Evolutionary conservation across 306 rosid genomes (phyloP), one percentile per base, ranked within the genome.

Genomic region (Casuarina glauca): DNA sequence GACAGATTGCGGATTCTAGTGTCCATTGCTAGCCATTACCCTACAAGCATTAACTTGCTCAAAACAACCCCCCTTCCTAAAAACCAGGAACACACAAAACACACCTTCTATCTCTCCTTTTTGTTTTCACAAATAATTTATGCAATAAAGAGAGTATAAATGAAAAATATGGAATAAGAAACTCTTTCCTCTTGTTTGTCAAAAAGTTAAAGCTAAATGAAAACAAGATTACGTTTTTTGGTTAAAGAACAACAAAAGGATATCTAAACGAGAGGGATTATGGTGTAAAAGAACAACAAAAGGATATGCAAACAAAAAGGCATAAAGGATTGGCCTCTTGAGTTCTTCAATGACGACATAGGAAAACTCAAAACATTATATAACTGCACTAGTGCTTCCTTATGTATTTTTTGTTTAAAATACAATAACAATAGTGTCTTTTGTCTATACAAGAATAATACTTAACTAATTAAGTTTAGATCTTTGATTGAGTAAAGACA

Each of bases 41-140:
- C 48, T 35, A 53, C 26, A 54, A 41, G 48, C 49, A 67, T 50
- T 63, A 63, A 49, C 54, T 36, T 68, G 70, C 71, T 75, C 73
- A 49, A 17, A 63, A 6, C 44, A 38, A 13, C 17, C n/a, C 68
- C 17, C 68, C n/a, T 26, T 26, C 32, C 32, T 1, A 26, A 26
- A 26, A 26, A 26, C 32, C 1, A 26, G 32, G 32, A 26, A 26
- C n/a, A 2, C 19, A 0, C 13, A 26, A 1, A 26, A 26, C 32
- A 26, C 32, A 26, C 32, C 32, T 26, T 26, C 32, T 26, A 1
- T 26, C 32, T 13, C 51, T 48, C 11, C 51, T 48, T 48, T 48
- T 13, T 51, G n/a, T 3, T 51, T 51, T 26, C 32, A 26, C 26
- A 58, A 58, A 58, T 58, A 4, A 26, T 19, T 7, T 26, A 58